Conservation (phyloP, 2,329 filamentous ascomycete genomes). For the Didymella exigua region DNA sequence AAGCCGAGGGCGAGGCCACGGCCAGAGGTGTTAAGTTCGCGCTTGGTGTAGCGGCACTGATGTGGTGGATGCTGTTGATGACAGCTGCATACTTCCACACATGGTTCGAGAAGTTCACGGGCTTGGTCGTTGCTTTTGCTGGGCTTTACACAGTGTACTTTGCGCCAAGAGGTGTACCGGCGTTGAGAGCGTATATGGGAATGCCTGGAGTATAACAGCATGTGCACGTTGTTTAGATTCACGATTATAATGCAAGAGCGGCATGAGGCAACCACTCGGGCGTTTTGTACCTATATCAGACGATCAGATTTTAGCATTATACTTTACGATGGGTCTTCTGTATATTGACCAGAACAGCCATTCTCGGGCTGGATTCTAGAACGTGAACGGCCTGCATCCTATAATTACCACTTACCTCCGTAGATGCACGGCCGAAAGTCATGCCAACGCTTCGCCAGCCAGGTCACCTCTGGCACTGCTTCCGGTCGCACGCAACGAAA, state of each 20-base stretch:
- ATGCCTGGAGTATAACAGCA: conserved; percentile 52
- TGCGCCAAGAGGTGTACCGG: conserved; percentile 52
- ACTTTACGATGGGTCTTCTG: no score
- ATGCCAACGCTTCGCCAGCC: no score
- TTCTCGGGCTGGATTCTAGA: no score
- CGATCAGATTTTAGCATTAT: not conserved
- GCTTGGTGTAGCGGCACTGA: conserved; percentile 68
- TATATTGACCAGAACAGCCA: no score
- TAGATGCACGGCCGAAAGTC: no score
- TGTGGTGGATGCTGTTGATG: conserved; percentile 97
- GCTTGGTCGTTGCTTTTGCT: conserved; percentile 54
- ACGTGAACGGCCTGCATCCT: no score
- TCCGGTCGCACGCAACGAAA: no score
- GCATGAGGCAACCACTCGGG: not conserved
- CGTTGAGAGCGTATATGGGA: conserved; percentile 51
- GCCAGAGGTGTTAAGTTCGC: conserved; percentile 62
- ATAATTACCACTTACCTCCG: no score
- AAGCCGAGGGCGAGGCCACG: conserved; percentile 48
- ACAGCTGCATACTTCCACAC: conserved; percentile 98
- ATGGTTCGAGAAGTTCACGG: conserved; percentile 86
- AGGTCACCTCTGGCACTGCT: no score
- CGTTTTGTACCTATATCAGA: not conserved
- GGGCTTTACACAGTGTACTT: conserved; percentile 56
- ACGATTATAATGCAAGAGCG: not conserved
- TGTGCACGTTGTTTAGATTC: not conserved